These are phyloP conservation scores for Xylaria grammica DNA, from an alignment of 495 filamentous ascomycete genomes.

Conservation along the genomic window DNA sequence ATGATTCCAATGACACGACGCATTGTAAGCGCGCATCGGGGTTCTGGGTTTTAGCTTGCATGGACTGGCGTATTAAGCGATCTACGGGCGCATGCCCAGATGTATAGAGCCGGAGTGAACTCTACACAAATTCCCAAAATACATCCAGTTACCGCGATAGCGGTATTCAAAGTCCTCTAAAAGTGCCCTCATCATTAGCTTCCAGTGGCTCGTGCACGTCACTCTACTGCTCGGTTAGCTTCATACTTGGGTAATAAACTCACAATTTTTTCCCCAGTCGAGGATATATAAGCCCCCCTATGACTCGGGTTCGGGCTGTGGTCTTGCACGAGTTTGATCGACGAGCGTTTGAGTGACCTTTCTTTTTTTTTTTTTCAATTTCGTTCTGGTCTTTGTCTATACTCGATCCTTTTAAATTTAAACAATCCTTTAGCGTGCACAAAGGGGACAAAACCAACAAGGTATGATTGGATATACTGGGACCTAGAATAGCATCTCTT, in stretches of 20 bases:
- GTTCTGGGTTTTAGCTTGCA: conserved; percentile 9
- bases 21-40: conserved; percentile 22
- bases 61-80: conserved; percentile 15
- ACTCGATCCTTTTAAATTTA: no score
- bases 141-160: neutral
- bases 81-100: conserved; percentile 1
- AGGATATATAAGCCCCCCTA: no score
- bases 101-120: neutral
- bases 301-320: neutral
- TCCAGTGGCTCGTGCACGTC: neutral
- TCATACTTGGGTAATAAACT: no score
- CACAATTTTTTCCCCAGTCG: no score
- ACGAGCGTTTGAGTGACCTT: no score
- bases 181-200: neutral
- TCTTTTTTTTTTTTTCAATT: no score
- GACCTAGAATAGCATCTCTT: neutral
- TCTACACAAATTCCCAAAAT: neutral
- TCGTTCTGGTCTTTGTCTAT: no score
- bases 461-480: neutral
- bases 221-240: no score
- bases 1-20: conserved; percentile 17
- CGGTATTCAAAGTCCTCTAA: no score
- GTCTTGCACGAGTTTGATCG: neutral
- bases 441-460: neutral
- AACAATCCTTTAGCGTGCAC: no score